Conservation (phyloP, 1,284 basidiomycete species). For the Fistulina hepatica region DNA sequence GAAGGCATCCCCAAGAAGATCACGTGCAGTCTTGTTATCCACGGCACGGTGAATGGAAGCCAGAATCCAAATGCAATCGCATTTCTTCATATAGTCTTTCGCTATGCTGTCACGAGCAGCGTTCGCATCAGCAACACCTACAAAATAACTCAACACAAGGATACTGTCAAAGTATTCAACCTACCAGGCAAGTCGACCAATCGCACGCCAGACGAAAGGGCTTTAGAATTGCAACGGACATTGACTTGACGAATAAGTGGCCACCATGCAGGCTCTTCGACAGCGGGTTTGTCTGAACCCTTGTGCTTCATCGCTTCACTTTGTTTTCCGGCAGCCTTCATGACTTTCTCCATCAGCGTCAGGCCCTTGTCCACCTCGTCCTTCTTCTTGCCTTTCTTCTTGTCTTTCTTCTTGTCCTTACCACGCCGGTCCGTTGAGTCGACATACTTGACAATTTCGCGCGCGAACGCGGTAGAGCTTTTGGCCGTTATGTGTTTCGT, state of each 20-base stretch:
- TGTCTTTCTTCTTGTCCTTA: conserved; percentile 34
- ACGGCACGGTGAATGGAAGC: conserved; percentile 46
- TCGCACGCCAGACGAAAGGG: conserved; percentile 44
- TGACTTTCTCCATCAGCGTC: conserved; percentile 24
- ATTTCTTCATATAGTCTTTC: conserved; percentile 51
- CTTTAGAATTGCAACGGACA: conserved; percentile 40
- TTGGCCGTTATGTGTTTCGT: conserved; percentile 40
- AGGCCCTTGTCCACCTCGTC: conserved; percentile 26
- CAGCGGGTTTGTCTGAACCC: conserved; percentile 24
- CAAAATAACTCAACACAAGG: neutral
- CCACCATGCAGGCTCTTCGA: conserved; percentile 41
- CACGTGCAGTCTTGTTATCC: conserved; percentile 48
- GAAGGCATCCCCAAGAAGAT: conserved; percentile 39
- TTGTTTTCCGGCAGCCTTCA: conserved; percentile 18
- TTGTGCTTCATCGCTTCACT: conserved; percentile 13
- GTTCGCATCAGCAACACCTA: conserved; percentile 50
- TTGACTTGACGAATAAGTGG: conserved; percentile 51
- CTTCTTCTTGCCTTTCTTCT: conserved; percentile 30
- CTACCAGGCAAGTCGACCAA: conserved; percentile 50
- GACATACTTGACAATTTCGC: conserved; percentile 51
- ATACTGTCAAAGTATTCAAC: neutral
- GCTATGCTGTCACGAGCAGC: conserved; percentile 46
- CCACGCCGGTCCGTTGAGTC: conserved; percentile 53
- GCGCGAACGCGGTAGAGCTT: conserved; percentile 40
- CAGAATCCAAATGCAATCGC: conserved; percentile 44